Evolutionary conservation across 306 rosid genomes (phyloP), one percentile per base, ranked within the genome.

Genomic region (Macrotyloma uniflorum): DNA sequence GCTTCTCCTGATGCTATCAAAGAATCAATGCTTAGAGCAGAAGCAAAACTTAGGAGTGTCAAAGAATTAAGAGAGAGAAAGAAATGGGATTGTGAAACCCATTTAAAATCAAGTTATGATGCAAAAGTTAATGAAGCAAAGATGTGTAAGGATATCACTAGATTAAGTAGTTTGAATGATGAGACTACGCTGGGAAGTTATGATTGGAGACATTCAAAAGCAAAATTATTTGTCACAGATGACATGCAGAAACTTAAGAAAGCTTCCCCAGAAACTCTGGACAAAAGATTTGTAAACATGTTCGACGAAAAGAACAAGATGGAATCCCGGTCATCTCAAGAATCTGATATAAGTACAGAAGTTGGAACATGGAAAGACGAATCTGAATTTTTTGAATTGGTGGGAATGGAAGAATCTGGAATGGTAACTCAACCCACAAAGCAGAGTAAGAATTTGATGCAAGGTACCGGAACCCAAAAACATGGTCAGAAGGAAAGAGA

Each of bases 341-440:
- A 30, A 32, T 61, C 43, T 1, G 43, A 61, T 61, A 16, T 43
- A 15, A 30, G 67, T 32, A 16, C 40, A 15, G 67, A 19, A 61
- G 67, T 61, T 61, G 67, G 43, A 40, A 16, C 67, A 7, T 32
- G 67, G 67, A 61, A 61, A 30, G 67, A 30, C 2, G 67, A 61
- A 32, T 61, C 23, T 61, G 67, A 61, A 7, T 61, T 61, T 32
- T 61, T 61, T 61, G 67, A 61, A 61, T 32, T 61, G 43, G 67
- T 8, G 14, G 43, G 43, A 61, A 61, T 30, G 67, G 43, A 30
- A 15, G 67, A 61, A 6, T 61, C 43, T 30, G 13, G 23, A 61
- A 61, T n/a, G 67, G 67, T 61, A 28, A 61, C n/a, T 16, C 42
- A 30, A 61, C 42, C 67, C 13, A 8, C 67, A 61, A 8, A 61